Conservation (phyloP, 176 grass and related monocot genomes). For the Thinopyrum elongatum region DNA sequence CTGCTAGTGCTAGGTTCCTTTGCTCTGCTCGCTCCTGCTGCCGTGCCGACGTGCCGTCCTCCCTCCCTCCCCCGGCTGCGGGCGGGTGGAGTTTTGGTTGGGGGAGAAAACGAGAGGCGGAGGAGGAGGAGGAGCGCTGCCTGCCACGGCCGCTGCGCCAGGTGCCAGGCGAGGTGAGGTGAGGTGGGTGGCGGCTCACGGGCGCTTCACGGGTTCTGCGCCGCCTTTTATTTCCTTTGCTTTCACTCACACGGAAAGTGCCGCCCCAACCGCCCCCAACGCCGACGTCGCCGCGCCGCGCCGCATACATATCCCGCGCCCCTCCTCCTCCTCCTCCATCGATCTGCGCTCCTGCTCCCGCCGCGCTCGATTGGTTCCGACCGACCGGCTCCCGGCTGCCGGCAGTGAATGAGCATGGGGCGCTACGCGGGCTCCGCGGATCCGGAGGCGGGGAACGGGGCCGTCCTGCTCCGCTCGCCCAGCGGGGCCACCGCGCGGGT, state of each 20-base stretch:
- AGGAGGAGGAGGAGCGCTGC: not conserved
- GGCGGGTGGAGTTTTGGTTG: constrained; percentile 22
- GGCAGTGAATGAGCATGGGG: constrained; percentile 45
- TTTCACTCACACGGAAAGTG: constrained; percentile 48
- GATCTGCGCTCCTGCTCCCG: not conserved
- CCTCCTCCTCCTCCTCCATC: not conserved
- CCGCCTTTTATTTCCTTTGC: constrained; percentile 28
- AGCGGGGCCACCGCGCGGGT: constrained; percentile 75
- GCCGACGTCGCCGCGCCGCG: constrained; percentile 18
- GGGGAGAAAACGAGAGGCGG: constrained; percentile 23
- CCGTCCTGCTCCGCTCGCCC: constrained; percentile 55
- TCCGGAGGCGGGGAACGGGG: constrained; percentile 64
- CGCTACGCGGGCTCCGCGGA: constrained; percentile 32
- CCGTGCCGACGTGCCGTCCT: constrained; percentile 10
- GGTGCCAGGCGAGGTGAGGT: not conserved
- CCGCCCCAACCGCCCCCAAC: constrained; percentile 43
- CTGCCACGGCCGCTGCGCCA: constrained; percentile 11
- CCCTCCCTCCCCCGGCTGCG: not conserved
- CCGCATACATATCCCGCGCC: not conserved
- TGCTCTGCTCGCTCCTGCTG: not conserved
- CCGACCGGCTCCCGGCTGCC: not conserved
- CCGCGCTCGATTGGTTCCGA: not conserved
- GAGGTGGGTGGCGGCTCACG: constrained; percentile 32
- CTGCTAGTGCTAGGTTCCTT: too few relatives aligned
- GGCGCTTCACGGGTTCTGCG: constrained; percentile 42